A percentile compares a stretch with the other conserved stretches of the same genome.
Evolutionary conservation across 2,329 filamentous ascomycete species (phyloP).

Genomic region (Fusarium hainanense): DNA sequence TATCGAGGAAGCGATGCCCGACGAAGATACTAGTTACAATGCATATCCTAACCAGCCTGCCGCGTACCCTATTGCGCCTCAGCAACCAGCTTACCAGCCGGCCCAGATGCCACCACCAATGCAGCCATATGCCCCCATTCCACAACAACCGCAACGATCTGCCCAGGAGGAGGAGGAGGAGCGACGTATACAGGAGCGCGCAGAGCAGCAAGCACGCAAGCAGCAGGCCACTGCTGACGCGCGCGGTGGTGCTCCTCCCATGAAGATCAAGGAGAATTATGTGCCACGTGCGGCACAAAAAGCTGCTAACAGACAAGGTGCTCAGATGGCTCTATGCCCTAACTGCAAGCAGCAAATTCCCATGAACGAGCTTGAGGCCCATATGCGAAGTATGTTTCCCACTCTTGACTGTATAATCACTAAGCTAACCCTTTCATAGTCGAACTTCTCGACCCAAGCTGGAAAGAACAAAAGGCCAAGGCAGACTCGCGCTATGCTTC

Average conservation of each 20-base stretch:
- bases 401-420: neutral
- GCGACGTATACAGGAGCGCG: slow-evolving; percentile 70
- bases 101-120: slow-evolving; percentile 55
- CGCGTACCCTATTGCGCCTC: slow-evolving; percentile 56
- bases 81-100: slow-evolving; percentile 50
- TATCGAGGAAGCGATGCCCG: slow-evolving; percentile 95
- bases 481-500: slow-evolving; percentile 85
- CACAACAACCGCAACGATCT: slow-evolving; percentile 49
- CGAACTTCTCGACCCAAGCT: slow-evolving; percentile 90
- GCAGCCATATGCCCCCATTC: slow-evolving; percentile 43
- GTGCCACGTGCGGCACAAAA: slow-evolving; percentile 84
- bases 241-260: slow-evolving; percentile 72
- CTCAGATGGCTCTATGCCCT: slow-evolving; percentile 81
- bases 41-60: slow-evolving; percentile 54
- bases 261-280: slow-evolving; percentile 95
- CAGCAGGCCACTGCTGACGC: slow-evolving; percentile 84
- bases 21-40: slow-evolving; percentile 71
- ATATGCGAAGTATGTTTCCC: slow-evolving; percentile 79
- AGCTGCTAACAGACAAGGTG: slow-evolving; percentile 72
- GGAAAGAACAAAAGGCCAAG: slow-evolving; percentile 96
- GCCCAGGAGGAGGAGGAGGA: slow-evolving; percentile 71
- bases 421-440: slow-evolving; percentile 65
- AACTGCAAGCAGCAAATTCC: slow-evolving; percentile 94
- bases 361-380: slow-evolving; percentile 86
- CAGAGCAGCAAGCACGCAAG: slow-evolving; percentile 70